Evolutionary conservation across 148 eudicot species (phyloP), one percentile per base, ranked within the genome.

Genomic region (Nyssa sinensis): DNA sequence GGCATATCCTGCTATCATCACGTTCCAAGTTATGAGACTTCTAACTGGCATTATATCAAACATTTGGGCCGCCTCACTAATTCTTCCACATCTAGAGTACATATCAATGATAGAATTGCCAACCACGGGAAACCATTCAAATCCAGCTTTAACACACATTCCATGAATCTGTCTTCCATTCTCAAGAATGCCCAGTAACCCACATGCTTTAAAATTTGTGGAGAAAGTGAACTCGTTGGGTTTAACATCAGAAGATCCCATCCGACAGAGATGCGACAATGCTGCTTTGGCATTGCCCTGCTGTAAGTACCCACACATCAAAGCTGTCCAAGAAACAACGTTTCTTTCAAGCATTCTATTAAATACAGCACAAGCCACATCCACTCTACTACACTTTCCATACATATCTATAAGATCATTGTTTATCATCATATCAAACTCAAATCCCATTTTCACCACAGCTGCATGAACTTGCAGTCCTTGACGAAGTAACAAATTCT

Each of bases 181-280:
- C 47, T 78, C 85, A 25, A 63, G 66, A 62, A 79, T 68, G 49
- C 84, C 85, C 73, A 85, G 44, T 70, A 80, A 24, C 29, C 89
- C 89, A 73, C 92, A 90, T 12, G 96, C 96, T 74, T 93, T 93
- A 23, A 86, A 77, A 72, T 83, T 80, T 0, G 88, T 75, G 8
- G 97, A 93, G 71, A 86, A 79, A 58, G 97, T 90, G 77, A 81
- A 90, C 65, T 93, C 97, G 61, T 90, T 90, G 9, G 95, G 93
- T 29, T 66, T 84, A 67, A 83, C 84, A 69, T 80, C 82, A 8
- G 95, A 88, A 59, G 32, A 63, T 17, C 84, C 67, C 95, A 90
- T 88, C 69, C 64, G 73, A 44, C 55, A 55, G 21, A 93, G 74
- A 73, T 86, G 77, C 27, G 71, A 74, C 70, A 90, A 74, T 4